A percentile compares a stretch with the other conserved stretches of the same genome.
These are phyloP conservation scores for Zymoseptoria passerinii DNA, from an alignment of 2,329 filamentous ascomycete species.

Conservation along the genomic window DNA sequence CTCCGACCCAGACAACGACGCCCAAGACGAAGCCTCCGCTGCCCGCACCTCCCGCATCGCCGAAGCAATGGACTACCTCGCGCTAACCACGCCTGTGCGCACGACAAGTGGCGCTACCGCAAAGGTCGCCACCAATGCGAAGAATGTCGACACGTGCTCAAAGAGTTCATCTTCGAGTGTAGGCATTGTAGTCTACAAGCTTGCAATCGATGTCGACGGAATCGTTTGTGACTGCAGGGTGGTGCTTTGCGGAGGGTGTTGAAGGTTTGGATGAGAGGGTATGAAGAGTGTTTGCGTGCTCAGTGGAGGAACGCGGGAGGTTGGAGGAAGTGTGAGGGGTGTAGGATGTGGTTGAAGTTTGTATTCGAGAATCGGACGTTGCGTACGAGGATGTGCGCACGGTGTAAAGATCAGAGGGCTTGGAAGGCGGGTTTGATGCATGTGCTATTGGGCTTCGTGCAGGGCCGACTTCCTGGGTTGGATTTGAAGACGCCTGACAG, in stretches of 20 bases:
- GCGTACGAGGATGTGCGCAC: neutral
- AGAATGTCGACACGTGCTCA: conserved; percentile 37
- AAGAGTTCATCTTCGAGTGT: conserved; percentile 36
- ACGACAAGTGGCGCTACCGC: conserved; percentile 32
- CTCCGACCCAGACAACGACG: neutral
- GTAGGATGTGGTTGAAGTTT: neutral
- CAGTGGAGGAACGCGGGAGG: neutral
- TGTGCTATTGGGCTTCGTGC: neutral
- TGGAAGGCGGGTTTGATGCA: neutral
- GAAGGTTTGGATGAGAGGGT: neutral
- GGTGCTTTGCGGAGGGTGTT: neutral
- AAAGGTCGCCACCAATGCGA: conserved; percentile 35
- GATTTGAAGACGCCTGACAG: too few species aligned
- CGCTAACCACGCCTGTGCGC: conserved; percentile 36
- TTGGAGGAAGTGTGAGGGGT: neutral
- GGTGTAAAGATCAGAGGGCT: neutral
- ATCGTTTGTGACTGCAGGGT: conserved; percentile 31
- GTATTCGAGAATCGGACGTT: neutral
- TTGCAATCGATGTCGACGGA: conserved; percentile 41
- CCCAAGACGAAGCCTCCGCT: conserved; percentile 1
- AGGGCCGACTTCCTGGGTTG: too few species aligned
- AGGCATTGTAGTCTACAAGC: conserved; percentile 37
- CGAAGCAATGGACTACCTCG: conserved; percentile 26
- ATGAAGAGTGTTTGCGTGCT: neutral
- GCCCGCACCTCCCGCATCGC: conserved; percentile 25